Conservation (phyloP, 768 basidiomycete species). For the Russula earlei region DNA sequence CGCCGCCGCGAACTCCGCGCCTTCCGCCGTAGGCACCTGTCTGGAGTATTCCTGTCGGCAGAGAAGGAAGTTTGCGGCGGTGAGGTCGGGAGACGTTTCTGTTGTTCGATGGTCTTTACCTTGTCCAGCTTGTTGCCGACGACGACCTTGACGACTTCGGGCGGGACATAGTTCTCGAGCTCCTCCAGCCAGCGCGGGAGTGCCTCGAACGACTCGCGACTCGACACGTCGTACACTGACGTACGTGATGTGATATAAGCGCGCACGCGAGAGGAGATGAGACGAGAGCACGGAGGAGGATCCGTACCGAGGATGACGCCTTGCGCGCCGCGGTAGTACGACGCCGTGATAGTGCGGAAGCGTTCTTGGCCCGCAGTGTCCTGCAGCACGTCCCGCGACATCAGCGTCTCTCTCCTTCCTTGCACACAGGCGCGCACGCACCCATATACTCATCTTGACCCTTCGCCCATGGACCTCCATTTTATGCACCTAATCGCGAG, state of each 20-base stretch:
- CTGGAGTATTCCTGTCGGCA: conserved; percentile 74
- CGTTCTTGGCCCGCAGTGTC: conserved; percentile 97
- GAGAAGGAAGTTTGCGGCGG: no score
- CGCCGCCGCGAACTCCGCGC: conserved; percentile 65
- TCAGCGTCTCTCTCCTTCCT: no score
- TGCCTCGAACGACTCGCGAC: conserved; percentile 86
- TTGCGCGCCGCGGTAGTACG: conserved; percentile 87
- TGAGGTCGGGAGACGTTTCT: no score
- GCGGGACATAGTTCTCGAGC: conserved; percentile 85
- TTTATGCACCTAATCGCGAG: conserved; percentile 58
- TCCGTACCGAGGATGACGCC: conserved; percentile 63
- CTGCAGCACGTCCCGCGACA: conserved; percentile 30
- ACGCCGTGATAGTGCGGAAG: conserved; percentile 89
- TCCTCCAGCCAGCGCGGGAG: conserved; percentile 91
- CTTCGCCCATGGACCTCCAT: conserved; percentile 77
- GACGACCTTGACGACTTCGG: conserved; percentile 84
- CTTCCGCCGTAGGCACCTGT: conserved; percentile 75
- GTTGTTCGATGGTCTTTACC: conserved; percentile 28
- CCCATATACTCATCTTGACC: conserved; percentile 96
- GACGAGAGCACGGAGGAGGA: neutral
- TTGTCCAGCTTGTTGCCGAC: conserved; percentile 96
- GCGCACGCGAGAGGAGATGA: neutral
- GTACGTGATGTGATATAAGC: no score
- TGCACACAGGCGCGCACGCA: conserved; percentile 32
- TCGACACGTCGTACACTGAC: conserved; percentile 97